A percentile compares a stretch with the other conserved stretches of the same genome.
These are phyloP conservation scores for Xerocomus amazonicus DNA, from an alignment of 1,284 basidiomycete species.

Conservation along the genomic window DNA sequence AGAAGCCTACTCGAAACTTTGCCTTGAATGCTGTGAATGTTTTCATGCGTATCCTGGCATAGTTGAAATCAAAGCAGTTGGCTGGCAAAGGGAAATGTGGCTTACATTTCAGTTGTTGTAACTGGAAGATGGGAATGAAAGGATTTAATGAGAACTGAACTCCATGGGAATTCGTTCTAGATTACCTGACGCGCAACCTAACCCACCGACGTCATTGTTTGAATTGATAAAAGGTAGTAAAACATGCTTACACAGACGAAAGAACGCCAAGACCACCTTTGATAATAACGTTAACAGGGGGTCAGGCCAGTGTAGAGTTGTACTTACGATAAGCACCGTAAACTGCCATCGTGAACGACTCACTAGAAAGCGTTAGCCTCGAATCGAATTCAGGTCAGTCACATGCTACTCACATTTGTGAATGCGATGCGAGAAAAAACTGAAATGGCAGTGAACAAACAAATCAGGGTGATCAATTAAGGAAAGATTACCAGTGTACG, in stretches of 20 bases:
- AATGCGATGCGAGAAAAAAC: conserved; percentile 32
- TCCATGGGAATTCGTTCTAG: background rate
- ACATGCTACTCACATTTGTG: conserved; percentile 25
- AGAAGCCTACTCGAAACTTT: conserved; percentile 22
- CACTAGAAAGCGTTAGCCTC: conserved; percentile 15
- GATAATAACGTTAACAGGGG: background rate
- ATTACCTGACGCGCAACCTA: conserved; percentile 31
- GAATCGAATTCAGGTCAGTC: background rate
- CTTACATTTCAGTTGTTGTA: conserved; percentile 41
- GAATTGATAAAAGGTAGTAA: conserved; percentile 12
- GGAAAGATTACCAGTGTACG: conserved; percentile 32
- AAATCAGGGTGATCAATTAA: background rate
- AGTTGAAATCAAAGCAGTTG: background rate
- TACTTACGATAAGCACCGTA: conserved; percentile 22
- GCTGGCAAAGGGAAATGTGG: background rate
- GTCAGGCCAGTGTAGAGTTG: background rate
- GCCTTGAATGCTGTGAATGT: conserved; percentile 24
- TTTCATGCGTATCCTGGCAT: conserved; percentile 27
- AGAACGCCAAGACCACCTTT: conserved; percentile 29
- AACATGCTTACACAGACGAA: conserved; percentile 34
- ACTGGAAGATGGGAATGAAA: conserved; percentile 18
- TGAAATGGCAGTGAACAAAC: conserved; percentile 4
- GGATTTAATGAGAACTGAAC: background rate
- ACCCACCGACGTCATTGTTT: background rate
- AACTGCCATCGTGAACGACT: conserved; percentile 26